Evolutionary conservation across 176 grass and related monocot genomes (phyloP).

Genomic region (Alloteropsis semialata): DNA sequence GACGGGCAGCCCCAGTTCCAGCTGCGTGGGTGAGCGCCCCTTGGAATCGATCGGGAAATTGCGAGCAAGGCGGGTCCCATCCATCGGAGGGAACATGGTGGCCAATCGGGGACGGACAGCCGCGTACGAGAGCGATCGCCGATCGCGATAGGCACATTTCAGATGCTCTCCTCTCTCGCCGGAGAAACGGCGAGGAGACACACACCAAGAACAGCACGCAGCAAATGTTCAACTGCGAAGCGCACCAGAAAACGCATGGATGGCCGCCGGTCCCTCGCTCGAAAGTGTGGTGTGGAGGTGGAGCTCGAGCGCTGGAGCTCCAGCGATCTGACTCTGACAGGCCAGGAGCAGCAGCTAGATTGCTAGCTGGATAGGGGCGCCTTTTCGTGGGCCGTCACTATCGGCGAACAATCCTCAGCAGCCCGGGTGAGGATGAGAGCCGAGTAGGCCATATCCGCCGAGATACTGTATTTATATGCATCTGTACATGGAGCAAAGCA

Average conservation of each 20-base stretch:
- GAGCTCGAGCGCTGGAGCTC: background rate
- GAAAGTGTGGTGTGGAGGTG: no score
- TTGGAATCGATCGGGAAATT: no score
- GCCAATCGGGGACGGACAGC: conserved; percentile 2
- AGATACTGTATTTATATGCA: conserved; percentile 27
- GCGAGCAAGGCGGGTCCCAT: no score
- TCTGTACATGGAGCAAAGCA: background rate
- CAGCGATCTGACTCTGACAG: background rate
- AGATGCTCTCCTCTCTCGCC: background rate
- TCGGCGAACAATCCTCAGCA: background rate
- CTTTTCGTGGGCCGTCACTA: background rate
- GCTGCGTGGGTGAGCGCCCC: no score
- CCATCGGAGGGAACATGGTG: background rate
- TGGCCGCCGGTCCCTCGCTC: background rate
- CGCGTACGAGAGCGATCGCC: background rate
- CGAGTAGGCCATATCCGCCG: background rate
- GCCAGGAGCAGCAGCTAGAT: background rate
- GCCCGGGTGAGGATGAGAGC: background rate
- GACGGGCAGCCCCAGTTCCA: background rate
- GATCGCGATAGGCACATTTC: background rate
- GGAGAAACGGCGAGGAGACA: background rate
- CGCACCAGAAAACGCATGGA: background rate
- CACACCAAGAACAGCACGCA: background rate
- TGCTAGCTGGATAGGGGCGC: background rate
- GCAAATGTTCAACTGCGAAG: background rate